Percentiles rank a stretch among this genome's conserved stretches.
These are phyloP conservation scores for Aspergillus costaricaensis DNA, from an alignment of 2,329 filamentous ascomycete species.

Conservation along the genomic window DNA sequence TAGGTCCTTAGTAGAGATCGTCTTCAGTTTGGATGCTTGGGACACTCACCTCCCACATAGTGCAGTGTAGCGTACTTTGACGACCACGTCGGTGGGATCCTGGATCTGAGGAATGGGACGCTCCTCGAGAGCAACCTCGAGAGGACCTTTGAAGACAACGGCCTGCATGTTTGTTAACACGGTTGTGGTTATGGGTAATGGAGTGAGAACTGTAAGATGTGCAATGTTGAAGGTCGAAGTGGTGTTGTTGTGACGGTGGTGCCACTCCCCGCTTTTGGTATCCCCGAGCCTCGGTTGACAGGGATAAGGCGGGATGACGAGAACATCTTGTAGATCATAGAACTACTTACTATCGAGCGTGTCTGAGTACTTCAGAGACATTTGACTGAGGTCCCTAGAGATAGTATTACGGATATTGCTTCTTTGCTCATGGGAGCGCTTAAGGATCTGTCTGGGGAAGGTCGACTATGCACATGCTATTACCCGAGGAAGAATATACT, in stretches of 20 bases:
- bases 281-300: not conserved
- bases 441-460: too few relatives aligned
- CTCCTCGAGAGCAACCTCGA: conserved; percentile 72
- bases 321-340: not conserved
- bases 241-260: not conserved
- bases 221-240: too few relatives aligned
- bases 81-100: conserved; percentile 71
- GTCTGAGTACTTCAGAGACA: too few relatives aligned
- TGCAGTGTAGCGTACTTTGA: conserved; percentile 78
- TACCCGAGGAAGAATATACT: too few relatives aligned
- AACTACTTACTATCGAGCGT: too few relatives aligned
- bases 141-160: conserved; percentile 79
- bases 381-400: too few relatives aligned
- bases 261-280: not conserved
- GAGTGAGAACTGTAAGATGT: not conserved
- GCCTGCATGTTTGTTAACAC: conserved; percentile 69
- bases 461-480: too few relatives aligned
- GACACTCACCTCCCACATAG: conserved; percentile 84
- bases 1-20: too few relatives aligned
- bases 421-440: too few relatives aligned
- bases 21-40: too few relatives aligned
- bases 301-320: not conserved
- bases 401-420: too few relatives aligned
- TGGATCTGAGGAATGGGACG: conserved; percentile 73
- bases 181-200: not conserved